phyloP scores from a whole-genome alignment of 371 early-diverging fungal genomes.

The Parasitella parasitica region DNA sequence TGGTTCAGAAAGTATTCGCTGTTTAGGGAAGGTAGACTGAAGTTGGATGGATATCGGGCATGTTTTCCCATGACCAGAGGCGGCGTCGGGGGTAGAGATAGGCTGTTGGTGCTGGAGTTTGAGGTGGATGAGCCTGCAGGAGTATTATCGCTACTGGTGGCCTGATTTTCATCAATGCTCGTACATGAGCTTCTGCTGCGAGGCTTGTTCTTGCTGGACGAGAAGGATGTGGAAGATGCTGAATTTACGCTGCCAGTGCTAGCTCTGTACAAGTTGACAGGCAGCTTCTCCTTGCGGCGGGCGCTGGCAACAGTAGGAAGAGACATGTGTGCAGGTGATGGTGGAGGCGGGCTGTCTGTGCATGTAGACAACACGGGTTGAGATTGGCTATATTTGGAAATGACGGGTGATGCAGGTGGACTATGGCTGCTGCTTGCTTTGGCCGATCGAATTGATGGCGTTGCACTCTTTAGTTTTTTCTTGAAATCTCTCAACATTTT shows the following conservation, averaged over 20 bases:
- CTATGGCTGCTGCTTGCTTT: neutral
- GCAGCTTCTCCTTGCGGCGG: neutral
- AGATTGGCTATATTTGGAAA: neutral
- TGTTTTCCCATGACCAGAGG: neutral
- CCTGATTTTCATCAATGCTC: neutral
- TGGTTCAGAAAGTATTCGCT: slow-evolving; percentile 54
- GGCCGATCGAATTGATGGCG: slow-evolving; percentile 7
- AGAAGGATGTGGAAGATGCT: neutral
- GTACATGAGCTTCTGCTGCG: neutral
- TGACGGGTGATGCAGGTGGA: neutral
- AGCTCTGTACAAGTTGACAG: neutral
- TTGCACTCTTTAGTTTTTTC: slow-evolving; percentile 11
- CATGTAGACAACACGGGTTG: neutral
- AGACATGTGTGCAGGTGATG: neutral
- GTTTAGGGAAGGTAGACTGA: slow-evolving; percentile 16
- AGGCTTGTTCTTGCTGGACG: neutral
- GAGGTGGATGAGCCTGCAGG: slow-evolving; percentile 4
- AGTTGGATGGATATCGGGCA: slow-evolving; percentile 8
- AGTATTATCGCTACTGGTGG: neutral
- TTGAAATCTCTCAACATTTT: slow-evolving; percentile 11
- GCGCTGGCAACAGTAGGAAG: neutral
- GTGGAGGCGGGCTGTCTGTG: neutral
- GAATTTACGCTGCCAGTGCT: neutral
- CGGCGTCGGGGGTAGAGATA: slow-evolving; percentile 1
- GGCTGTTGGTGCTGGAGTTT: slow-evolving; percentile 4